Evolutionary conservation across 2,329 filamentous ascomycete species (phyloP), one percentile per base, ranked within the genome.

Genomic region (Pseudogymnoascus sp.): DNA sequence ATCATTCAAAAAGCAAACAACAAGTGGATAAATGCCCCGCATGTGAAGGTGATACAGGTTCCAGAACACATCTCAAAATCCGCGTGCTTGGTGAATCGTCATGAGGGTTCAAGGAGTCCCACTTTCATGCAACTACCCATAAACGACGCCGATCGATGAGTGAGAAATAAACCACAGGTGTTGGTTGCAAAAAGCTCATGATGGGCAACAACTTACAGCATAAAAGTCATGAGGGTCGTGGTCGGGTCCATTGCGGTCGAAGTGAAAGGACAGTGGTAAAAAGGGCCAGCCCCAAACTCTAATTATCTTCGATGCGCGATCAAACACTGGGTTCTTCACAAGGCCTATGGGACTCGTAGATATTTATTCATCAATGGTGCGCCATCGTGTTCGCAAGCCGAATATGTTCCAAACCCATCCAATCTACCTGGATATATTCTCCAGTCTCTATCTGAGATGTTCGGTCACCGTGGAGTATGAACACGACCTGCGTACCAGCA

Each of bases 161-260:
- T 56, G 28, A 18, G 12, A n/a, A n/a, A 14, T 50, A 56, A 34
- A 34, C n/a, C 46, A 34, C 11, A 10, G n/a, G 11, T 12, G 46
- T 56, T 56, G 25, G 4, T 56, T 56, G n/a, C 4, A 56, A n/a
- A 34, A 56, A 34, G 11, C 31, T 25, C 18, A 56, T 64, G 71
- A 67, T 64, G 53, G 10, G 40, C 38, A 18, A 21, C 62, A 63
- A 85, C 84, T 84, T 78, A 88, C 85, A 88, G 75, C 76, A 86
- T 81, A 73, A 89, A 89, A 65, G 87, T 88, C 72, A 88, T 82
- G 68, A 89, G 83, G 64, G 87, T 87, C 21, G 86, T 88, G 44
- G 79, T 79, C 62, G 83, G 83, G 74, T 85, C 82, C 83, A 85
- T 84, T 72, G 62, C 69, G 66, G 8, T 7, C 21, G 60, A 38